A percentile compares a stretch with the other conserved stretches of the same genome.
phyloP scores from a whole-genome alignment of 2,329 filamentous ascomycete genomes.

The Trichoderma atroviride region DNA sequence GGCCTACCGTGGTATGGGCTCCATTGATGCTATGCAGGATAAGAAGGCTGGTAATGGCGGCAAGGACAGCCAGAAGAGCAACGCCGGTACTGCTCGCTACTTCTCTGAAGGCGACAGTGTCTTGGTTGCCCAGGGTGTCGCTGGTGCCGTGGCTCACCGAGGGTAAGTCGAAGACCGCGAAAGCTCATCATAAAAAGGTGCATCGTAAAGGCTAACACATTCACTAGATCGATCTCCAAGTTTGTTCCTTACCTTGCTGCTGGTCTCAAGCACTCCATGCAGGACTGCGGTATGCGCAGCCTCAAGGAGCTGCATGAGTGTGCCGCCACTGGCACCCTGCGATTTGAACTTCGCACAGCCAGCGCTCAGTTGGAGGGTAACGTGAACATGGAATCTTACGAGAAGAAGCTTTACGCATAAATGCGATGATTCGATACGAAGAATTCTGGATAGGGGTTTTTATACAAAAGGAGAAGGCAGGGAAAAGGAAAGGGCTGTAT shows the following conservation, averaged over 20 bases:
- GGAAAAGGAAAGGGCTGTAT: neutral
- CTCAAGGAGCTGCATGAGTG: conserved; percentile 74
- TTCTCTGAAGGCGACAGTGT: conserved; percentile 97
- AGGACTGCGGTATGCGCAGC: conserved; percentile 89
- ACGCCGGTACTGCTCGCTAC: conserved; percentile 95
- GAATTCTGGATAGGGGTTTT: conserved; percentile 22
- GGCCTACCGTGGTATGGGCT: conserved; percentile 98
- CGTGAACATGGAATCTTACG: conserved; percentile 97
- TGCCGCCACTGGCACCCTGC: conserved; percentile 73
- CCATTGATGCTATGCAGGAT: conserved; percentile 99
- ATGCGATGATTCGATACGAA: conserved; percentile 32
- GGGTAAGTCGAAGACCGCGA: conserved; percentile 48
- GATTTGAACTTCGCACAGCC: conserved; percentile 92
- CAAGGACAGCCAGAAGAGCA: conserved; percentile 76
- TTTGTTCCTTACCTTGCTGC: conserved; percentile 95
- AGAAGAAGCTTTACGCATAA: conserved; percentile 99
- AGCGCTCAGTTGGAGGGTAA: conserved; percentile 96
- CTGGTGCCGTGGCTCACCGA: conserved; percentile 78
- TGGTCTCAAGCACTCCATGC: conserved; percentile 94
- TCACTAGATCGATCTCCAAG: conserved; percentile 76
- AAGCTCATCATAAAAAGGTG: conserved; percentile 9
- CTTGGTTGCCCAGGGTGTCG: conserved; percentile 94
- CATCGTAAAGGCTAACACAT: conserved; percentile 36
- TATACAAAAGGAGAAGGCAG: neutral
- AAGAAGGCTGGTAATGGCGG: conserved; percentile 83